A percentile compares a stretch with the other conserved stretches of the same genome.
phyloP scores from a whole-genome alignment of 2,329 filamentous ascomycete species.

The Calonectria pauciramosa region DNA sequence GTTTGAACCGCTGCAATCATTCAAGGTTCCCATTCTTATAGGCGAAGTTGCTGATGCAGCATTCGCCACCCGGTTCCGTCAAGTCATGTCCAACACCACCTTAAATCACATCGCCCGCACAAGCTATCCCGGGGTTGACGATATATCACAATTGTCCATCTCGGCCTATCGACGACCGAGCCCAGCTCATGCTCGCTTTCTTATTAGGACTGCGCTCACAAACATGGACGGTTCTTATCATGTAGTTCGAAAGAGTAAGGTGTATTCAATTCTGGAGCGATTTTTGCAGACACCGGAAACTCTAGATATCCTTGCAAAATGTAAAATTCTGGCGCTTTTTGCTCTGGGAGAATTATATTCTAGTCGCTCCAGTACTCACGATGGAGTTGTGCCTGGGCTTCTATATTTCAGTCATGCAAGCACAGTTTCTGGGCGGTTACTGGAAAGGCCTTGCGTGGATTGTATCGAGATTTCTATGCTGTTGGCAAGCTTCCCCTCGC shows the following conservation, averaged over 20 bases:
- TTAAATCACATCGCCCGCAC: constrained; percentile 1
- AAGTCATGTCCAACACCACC: background rate
- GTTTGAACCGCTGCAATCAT: background rate
- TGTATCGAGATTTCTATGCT: background rate
- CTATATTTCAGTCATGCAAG: background rate
- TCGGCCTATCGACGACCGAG: background rate
- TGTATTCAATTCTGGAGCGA: background rate
- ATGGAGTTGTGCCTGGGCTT: background rate
- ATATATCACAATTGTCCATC: background rate
- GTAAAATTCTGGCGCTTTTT: background rate
- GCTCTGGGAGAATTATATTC: constrained; percentile 7
- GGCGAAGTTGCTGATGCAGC: constrained; percentile 12
- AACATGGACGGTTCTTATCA: background rate
- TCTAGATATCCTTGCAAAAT: background rate
- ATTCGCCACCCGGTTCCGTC: constrained; percentile 16
- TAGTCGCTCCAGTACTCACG: background rate
- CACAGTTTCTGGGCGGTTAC: background rate
- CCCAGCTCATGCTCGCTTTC: background rate
- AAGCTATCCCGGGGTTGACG: background rate
- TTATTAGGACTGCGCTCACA: background rate
- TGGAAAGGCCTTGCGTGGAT: background rate
- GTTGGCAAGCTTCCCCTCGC: background rate
- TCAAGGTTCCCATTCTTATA: background rate
- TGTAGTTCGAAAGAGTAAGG: background rate
- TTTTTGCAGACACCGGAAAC: background rate